Conservation (phyloP, 768 basidiomycete species). For the Podaxis carcinomalis region DNA sequence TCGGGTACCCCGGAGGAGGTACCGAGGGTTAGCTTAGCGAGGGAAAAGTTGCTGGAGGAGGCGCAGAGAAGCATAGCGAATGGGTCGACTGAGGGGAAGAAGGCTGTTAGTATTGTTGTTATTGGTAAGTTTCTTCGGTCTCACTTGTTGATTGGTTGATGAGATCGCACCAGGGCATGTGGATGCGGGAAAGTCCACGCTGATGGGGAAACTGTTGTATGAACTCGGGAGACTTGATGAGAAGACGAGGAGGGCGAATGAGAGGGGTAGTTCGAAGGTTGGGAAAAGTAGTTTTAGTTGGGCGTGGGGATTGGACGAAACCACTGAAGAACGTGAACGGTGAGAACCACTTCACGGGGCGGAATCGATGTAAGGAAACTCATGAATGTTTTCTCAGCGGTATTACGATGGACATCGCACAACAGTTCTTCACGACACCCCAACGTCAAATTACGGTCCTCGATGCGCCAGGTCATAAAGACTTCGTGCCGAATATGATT, state of each 20-base stretch:
- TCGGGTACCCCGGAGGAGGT: slow-evolving; percentile 39
- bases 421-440: slow-evolving; percentile 70
- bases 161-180: slow-evolving; percentile 71
- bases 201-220: slow-evolving; percentile 93
- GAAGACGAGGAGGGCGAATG: slow-evolving; percentile 78
- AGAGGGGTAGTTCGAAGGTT: slow-evolving; percentile 81
- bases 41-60: slow-evolving; percentile 83
- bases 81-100: slow-evolving; percentile 49
- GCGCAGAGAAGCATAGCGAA: slow-evolving; percentile 49
- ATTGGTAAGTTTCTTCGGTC: slow-evolving; percentile 56
- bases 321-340: slow-evolving; percentile 91
- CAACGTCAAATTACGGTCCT: slow-evolving; percentile 85
- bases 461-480: slow-evolving; percentile 95
- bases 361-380: not conserved
- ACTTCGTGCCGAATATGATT: slow-evolving; percentile 99
- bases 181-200: slow-evolving; percentile 96
- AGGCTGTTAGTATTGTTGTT: slow-evolving; percentile 81
- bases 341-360: slow-evolving; percentile 27
- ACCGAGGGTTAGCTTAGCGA: slow-evolving; percentile 64
- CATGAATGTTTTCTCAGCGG: slow-evolving; percentile 49
- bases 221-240: slow-evolving; percentile 88
- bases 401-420: slow-evolving; percentile 96
- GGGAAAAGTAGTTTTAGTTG: slow-evolving; percentile 97
- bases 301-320: slow-evolving; percentile 97
- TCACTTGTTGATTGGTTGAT: not conserved